Percentiles rank a stretch among this genome's conserved stretches.
Conservation (phyloP, 805 yeast genomes). For the Sporopachydermia lactativora region DNA sequence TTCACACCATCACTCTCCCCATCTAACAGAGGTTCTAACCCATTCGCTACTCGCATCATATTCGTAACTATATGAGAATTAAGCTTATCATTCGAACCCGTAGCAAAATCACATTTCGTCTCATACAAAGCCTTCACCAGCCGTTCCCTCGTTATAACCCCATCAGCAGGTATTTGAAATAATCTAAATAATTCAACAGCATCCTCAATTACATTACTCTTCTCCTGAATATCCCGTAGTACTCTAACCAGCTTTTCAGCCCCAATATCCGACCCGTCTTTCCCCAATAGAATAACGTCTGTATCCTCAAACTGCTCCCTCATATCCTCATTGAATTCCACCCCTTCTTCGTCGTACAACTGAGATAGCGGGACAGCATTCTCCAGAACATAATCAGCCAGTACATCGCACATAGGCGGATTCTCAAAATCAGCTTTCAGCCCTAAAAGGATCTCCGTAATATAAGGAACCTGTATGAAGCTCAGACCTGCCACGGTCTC, state of each 20-base stretch:
- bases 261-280: not conserved
- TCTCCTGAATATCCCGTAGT: not conserved
- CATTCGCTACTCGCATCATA: not conserved
- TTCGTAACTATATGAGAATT: not conserved
- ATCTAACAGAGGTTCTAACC: not conserved
- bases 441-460: not conserved
- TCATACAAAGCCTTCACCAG: not conserved
- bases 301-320: conserved; percentile 1
- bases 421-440: not conserved
- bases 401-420: not conserved
- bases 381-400: not conserved
- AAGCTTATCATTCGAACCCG: not conserved
- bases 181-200: not conserved
- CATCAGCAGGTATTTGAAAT: not conserved
- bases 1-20: not conserved
- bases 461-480: not conserved
- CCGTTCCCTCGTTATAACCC: not conserved
- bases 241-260: not conserved
- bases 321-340: not conserved
- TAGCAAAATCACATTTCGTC: not conserved
- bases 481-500: not conserved
- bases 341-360: not conserved
- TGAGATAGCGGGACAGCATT: not conserved
- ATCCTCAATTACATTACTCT: not conserved
- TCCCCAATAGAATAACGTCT: conserved; percentile 1